Evolutionary conservation across 768 basidiomycete genomes (phyloP), one percentile per base, ranked within the genome.

Genomic region (Russula earlei): DNA sequence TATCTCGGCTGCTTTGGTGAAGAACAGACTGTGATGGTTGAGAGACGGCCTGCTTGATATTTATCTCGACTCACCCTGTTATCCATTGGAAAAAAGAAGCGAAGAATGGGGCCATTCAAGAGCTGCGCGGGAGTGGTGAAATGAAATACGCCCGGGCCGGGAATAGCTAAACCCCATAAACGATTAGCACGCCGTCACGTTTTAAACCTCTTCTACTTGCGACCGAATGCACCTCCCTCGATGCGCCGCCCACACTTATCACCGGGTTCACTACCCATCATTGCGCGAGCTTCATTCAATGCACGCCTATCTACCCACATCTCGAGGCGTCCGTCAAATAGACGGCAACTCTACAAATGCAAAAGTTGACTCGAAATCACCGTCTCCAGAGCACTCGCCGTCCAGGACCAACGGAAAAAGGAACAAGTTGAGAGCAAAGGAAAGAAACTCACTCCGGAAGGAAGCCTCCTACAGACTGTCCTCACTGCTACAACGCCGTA

Each of bases 1-100:
- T 60, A 94, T 84, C 69, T 94, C 91, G 31, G 90, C 85, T 19
- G 85, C 75, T 66, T 87, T 93, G 31, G 88, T 79, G 72, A 92
- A 92, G 77, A 95, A 91, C 42, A 93, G 71, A 45, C 85, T 87
- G 60, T 15, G 53, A 22, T 14, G 59, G 40, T 25, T 42, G 45
- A 25, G 25, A 22, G 46, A 31, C 24, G 43, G 5, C 45, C 46
- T 31, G 25, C 5, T 54, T 1, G 52, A 52, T 17, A 38, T 14
- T 29, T n/a, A 11, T 8, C 24, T 9, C 12, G 20, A 44, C 74
- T 61, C 50, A 75, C 77, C 78, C 76, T 60, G 72, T 67, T 48
- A 85, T 69, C 83, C 83, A 85, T 52, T 77, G 69, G 42, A 82
- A 65, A n/a, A 83, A 43, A 17, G 79, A 76, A 7, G 76, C 27